Base-by-base conservation (phyloP, 2,329 filamentous ascomycete species). In the Trichoderma simmonsii region DNA sequence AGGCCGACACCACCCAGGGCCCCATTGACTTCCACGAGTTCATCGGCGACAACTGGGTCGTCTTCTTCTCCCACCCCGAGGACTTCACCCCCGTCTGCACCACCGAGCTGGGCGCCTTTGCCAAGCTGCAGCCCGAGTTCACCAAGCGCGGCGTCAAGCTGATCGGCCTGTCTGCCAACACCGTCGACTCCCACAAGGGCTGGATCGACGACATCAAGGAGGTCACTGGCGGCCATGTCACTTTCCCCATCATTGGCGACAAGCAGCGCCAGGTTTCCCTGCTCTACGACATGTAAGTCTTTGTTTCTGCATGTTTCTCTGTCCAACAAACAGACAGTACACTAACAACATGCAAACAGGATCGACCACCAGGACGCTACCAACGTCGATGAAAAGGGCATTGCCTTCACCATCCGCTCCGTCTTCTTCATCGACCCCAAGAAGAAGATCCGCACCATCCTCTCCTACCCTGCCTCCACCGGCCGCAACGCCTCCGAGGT, bases 61-160 rank as follows among this genome's bases (percentile, higher is more conserved):
- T 96, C 75, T 86, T 96, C 77, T 95, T 96, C 87, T 94, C 91
- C 36, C 93, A 95, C 85, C 93, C 93, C 3, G 92, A 91, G 82
- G 95, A 97, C 84, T 97, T 93, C 87, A 97, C 95, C 2, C 95
- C 95, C 70, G 95, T 97, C 73, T 98, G 95, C 88, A 98, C 95
- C 75, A 98, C 94, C 70, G 95, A 98, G 86, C 91, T 98, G 74
- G 95, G 94, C 74, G 94, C 94, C 73, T 97, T 98, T 79, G 93
- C 94, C 77, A 96, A 95, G 85, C 88, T 97, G 75, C 91, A 94
- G 85, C 89, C 90, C 78, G 94, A 97, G 83, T 97, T 98, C 84
- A 88, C 90, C 79, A 93, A 93, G 86, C 91, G 94, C 75, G 90
- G 90, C 75, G 93, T 95, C 78, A 97, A 97, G 89, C 90, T 97